Conservation (phyloP, 2,329 filamentous ascomycete species). For the Aspergillus pseudonomiae region DNA sequence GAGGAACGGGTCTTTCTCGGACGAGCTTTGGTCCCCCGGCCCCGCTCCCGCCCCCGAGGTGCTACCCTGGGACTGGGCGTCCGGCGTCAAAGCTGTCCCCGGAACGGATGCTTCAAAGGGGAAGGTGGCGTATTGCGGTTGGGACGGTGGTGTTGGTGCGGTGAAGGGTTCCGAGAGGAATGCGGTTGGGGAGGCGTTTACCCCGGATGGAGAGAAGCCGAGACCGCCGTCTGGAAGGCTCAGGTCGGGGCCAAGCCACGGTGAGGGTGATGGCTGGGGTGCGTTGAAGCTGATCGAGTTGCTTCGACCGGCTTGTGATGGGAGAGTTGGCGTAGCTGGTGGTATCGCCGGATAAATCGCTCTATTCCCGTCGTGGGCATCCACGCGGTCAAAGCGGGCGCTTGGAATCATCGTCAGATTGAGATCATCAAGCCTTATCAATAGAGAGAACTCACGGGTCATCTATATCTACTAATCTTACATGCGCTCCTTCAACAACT, state of each 20-base stretch:
- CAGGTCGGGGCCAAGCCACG: slow-evolving; percentile 12
- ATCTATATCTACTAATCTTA: slow-evolving; percentile 70
- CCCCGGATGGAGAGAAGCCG: slow-evolving; percentile 46
- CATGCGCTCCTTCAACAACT: slow-evolving; percentile 73
- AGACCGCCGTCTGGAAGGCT: slow-evolving; percentile 19
- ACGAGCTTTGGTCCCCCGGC: slow-evolving; percentile 52
- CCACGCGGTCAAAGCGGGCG: slow-evolving; percentile 17
- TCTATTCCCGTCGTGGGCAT: slow-evolving; percentile 19
- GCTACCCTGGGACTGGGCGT: slow-evolving; percentile 46
- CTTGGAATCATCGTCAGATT: neutral
- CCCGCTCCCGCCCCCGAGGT: slow-evolving; percentile 33
- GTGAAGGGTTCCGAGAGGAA: slow-evolving; percentile 33
- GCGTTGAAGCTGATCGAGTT: slow-evolving; percentile 29
- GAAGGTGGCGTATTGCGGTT: slow-evolving; percentile 43
- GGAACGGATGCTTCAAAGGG: slow-evolving; percentile 36
- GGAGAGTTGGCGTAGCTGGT: slow-evolving; percentile 15
- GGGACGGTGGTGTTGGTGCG: slow-evolving; percentile 33
- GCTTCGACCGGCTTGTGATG: slow-evolving; percentile 19
- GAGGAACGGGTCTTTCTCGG: slow-evolving; percentile 81
- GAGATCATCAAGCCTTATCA: neutral
- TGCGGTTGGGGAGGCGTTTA: slow-evolving; percentile 36
- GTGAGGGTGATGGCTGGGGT: slow-evolving; percentile 24
- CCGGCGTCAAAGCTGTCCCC: slow-evolving; percentile 37
- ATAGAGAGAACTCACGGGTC: slow-evolving; percentile 42
- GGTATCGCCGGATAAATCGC: slow-evolving; percentile 18